Percentiles rank a stretch among this genome's conserved stretches.
These are phyloP conservation scores for Dictyostelium citrinum DNA, from an alignment of 78 protist genomes.

Conservation along the genomic window DNA sequence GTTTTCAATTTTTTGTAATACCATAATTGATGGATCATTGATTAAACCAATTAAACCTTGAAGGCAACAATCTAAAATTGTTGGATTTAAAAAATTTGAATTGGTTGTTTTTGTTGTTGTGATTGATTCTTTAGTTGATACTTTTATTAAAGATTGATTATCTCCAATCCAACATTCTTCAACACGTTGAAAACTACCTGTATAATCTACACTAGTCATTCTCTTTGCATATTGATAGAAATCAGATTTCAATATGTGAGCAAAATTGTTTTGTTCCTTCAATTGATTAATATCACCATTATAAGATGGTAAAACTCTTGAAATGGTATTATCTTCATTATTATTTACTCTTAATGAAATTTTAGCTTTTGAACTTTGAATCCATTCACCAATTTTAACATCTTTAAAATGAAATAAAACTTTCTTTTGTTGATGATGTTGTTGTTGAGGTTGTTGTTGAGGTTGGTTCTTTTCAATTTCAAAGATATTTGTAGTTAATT, in stretches of 20 bases:
- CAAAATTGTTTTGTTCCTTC: neutral
- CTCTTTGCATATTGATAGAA: neutral
- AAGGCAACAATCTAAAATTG: neutral
- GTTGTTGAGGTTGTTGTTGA: too few relatives aligned
- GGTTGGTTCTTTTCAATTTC: neutral
- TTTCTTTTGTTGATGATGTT: neutral
- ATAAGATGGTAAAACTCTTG: too few relatives aligned
- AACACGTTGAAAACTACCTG: neutral
- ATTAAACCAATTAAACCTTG: neutral
- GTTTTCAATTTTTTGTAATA: slow-evolving; percentile 21
- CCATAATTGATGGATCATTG: neutral
- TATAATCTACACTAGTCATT: neutral
- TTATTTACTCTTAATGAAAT: neutral
- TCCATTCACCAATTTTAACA: neutral
- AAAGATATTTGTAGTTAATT: neutral
- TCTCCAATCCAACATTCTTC: neutral
- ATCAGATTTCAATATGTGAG: neutral
- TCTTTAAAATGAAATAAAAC: neutral
- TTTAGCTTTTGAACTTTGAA: neutral
- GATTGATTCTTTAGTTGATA: neutral
- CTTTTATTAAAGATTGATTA: neutral
- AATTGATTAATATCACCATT: too few relatives aligned
- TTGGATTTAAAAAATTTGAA: neutral
- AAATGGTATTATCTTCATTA: too few relatives aligned
- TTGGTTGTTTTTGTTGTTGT: neutral